Evolutionary conservation across 257 asterid species (phyloP), one percentile per base, ranked within the genome.

Genomic region (Salvia miltiorrhiza): DNA sequence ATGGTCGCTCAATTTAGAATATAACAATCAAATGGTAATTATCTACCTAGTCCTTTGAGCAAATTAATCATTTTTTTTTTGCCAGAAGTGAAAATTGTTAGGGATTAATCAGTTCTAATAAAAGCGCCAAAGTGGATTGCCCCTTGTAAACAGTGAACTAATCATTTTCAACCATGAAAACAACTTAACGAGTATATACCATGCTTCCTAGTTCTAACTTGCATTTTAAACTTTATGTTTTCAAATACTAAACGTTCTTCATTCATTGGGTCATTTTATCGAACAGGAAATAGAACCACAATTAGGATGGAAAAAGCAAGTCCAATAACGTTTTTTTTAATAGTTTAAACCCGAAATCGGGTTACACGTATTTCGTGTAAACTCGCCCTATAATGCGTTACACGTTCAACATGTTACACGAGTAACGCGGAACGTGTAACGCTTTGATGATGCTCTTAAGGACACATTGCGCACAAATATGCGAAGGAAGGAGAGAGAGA

Each of bases 211-310:
- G 23, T 28, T 33, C 49, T 55, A 39, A 19, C 59, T 24, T 65
- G 64, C 20, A 35, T 17, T 23, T 41, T 12, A 12, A 45, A 4
- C 2, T 16, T 17, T n/a, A 9, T 28, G 14, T 41, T 63, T 44
- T 5, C 14, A 74, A 17, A 28, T 28, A 9, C 7, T 20, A 5
- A 69, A 58, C 14, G 17, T 70, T 72, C 23, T 44, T 49, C 66
- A 12, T 30, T 65, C 77, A 2, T 4, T 77, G 68, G 17, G 37
- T 68, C 79, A 70, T 80, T 78, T 76, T 17, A 19, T 73, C 80
- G 17, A 78, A 76, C 80, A 62, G 19, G 4, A 4, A 3, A 52
- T 9, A 35, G 65, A 24, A 33, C 50, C 40, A 10, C 8, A 26
- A 17, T 45, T 35, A 7, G 53, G n/a, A n/a, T n/a, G n/a, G 59